These are phyloP conservation scores for Lachancea thermotolerans DNA, from an alignment of 805 yeast species.

Conservation along the genomic window DNA sequence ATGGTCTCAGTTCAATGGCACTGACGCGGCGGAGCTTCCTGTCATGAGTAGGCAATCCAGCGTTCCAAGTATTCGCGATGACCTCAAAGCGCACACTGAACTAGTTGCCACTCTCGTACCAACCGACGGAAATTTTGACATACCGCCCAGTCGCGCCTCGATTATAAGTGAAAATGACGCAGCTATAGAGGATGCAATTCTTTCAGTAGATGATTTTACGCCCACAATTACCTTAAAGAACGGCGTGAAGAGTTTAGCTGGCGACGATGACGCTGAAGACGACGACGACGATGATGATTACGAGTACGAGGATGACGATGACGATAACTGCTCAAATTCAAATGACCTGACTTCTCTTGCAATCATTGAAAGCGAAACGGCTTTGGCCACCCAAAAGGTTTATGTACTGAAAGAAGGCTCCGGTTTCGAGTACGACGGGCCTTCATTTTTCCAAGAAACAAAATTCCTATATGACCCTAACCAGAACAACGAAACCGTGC, in stretches of 20 bases:
- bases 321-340: constrained; percentile 17
- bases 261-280: constrained; percentile 16
- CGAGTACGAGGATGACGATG: constrained; percentile 31
- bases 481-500: constrained; percentile 42
- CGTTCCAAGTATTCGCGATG: neutral
- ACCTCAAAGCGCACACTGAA: neutral
- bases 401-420: constrained; percentile 35
- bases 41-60: neutral
- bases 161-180: constrained; percentile 20
- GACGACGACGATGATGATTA: constrained; percentile 19
- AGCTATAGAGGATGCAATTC: constrained; percentile 31
- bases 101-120: neutral
- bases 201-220: constrained; percentile 40
- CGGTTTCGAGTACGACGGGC: constrained; percentile 52
- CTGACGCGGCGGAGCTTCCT: neutral
- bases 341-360: constrained; percentile 17
- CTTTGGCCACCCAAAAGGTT: constrained; percentile 14
- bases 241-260: constrained; percentile 6
- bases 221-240: constrained; percentile 3
- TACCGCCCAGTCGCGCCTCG: constrained; percentile 26
- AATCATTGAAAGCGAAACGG: constrained; percentile 18
- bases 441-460: constrained; percentile 56
- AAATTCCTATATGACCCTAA: constrained; percentile 38
- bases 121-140: neutral
- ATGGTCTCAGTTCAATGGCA: constrained; percentile 44